Conservation (phyloP, 257 asterid genomes). For the Prunella vulgaris region DNA sequence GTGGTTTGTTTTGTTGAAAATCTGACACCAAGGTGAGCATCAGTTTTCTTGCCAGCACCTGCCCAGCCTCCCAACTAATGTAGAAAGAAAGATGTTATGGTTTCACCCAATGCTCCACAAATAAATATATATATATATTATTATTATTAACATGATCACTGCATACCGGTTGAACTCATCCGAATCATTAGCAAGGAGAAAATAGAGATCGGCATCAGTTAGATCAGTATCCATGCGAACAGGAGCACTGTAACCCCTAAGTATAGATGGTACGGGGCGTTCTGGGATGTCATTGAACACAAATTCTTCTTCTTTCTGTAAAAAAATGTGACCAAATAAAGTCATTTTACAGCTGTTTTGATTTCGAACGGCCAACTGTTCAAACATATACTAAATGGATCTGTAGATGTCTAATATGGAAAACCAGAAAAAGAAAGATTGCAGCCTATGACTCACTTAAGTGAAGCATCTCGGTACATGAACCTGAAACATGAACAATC, state of each 20-base stretch:
- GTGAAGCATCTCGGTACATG: not conserved
- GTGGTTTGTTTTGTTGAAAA: slow-evolving; percentile 62
- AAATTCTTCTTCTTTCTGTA: slow-evolving; percentile 78
- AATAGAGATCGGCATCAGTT: slow-evolving; percentile 56
- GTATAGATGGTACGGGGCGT: slow-evolving; percentile 65
- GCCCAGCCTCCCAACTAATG: slow-evolving; percentile 85
- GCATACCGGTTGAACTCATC: slow-evolving; percentile 87
- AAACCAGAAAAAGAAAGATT: too few relatives aligned
- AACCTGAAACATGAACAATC: not conserved
- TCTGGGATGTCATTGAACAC: slow-evolving; percentile 62
- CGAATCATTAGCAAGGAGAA: slow-evolving; percentile 84
- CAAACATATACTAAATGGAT: not conserved
- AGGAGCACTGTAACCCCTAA: slow-evolving; percentile 92
- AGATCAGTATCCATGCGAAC: slow-evolving; percentile 74
- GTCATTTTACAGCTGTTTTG: not conserved
- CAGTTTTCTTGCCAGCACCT: slow-evolving; percentile 73
- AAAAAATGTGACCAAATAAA: not conserved
- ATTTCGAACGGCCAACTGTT: not conserved
- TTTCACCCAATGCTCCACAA: not conserved
- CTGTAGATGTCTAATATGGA: not conserved
- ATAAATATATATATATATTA: not conserved
- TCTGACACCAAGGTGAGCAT: slow-evolving; percentile 74
- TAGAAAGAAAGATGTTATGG: slow-evolving; percentile 14
- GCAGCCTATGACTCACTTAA: too few relatives aligned
- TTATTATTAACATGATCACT: not conserved